Percentiles rank a stretch among this genome's conserved stretches.
Conservation (phyloP, 2,329 filamentous ascomycete species). For the Aspergillus arachidicola region DNA sequence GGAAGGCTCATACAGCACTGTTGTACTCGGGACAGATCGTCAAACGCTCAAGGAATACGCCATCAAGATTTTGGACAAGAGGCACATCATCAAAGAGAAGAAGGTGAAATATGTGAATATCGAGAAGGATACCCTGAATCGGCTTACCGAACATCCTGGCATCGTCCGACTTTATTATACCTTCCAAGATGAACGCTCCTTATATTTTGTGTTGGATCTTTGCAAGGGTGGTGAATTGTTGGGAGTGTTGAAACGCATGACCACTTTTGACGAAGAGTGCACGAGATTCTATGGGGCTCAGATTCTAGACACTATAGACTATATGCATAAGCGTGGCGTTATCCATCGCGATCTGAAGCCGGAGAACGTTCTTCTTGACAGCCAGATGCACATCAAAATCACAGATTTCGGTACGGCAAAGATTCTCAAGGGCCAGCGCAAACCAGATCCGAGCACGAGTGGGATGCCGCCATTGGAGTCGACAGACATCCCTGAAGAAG, state of each 20-base stretch:
- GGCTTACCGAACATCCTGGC: conserved; percentile 92
- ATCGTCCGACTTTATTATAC: conserved; percentile 98
- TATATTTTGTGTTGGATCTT: conserved; percentile 95
- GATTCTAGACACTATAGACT: conserved; percentile 93
- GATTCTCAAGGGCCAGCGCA: conserved; percentile 64
- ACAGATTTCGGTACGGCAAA: conserved; percentile 99
- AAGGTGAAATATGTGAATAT: conserved; percentile 99
- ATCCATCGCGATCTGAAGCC: conserved; percentile 97
- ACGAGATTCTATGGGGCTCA: conserved; percentile 92
- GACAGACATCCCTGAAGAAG: conserved; percentile 63
- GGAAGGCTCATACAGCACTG: conserved; percentile 97
- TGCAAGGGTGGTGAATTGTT: conserved; percentile 90
- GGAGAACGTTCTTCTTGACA: conserved; percentile 92
- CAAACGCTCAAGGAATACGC: conserved; percentile 95
- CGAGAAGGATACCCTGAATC: conserved; percentile 96
- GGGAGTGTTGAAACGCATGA: conserved; percentile 89
- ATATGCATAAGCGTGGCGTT: conserved; percentile 95
- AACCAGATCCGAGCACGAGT: conserved; percentile 51
- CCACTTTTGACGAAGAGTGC: conserved; percentile 93
- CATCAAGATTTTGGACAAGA: conserved; percentile 96
- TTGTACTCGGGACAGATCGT: conserved; percentile 87
- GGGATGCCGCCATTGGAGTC: conserved; percentile 52
- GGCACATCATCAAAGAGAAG: conserved; percentile 99
- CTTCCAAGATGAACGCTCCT: conserved; percentile 92
- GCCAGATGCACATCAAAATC: conserved; percentile 97